Base-by-base conservation (phyloP, 441 rosid genomes). In the Kokia cookei region DNA sequence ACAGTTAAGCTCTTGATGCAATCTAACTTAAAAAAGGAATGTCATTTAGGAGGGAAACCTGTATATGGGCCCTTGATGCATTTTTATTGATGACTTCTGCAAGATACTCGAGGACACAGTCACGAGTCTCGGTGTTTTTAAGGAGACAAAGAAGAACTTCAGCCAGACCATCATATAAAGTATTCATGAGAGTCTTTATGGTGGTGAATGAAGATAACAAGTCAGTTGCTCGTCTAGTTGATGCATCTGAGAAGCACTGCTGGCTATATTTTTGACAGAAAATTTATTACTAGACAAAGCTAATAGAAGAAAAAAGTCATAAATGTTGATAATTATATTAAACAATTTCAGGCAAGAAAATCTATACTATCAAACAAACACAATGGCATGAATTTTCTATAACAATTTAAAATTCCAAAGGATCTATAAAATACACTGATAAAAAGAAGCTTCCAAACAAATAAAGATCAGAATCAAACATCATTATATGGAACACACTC, bases 81-180 rank as follows among this genome's bases (percentile, higher is more conserved):
- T 94, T 96, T 80, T 84, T 91, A 82, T 96, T 94, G 79, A 96
- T 92, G 78, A 94, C 98, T 85, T 93, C 98, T 35, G 97, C 91
- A 73, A 94, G 98, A 84, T 90, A 96, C 86, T 89, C 93, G 12
- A 96, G 91, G 75, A 92, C 99, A 82, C 86, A 73, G 77, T 91
- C 96, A 57, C 97, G 94, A 47, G 94, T 91, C 17, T 92, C 90
- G 4, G 87, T 73, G 75, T 81, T 91, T 82, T 81, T 93, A 72
- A 92, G 93, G 54, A 96, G 85, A 67, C 86, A 74, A 43, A 84
- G 90, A 81, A 96, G 82, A 75, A 92, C 90, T 75, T 96, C 87
- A 70, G 86, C 79, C 54, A 93, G 84, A 78, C 90, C 94, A 75
- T 85, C 86, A 80, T 89, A 85, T 75, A 93, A 84, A 73, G 76